phyloP scores from a whole-genome alignment of 345 rosid species.

The Hibiscus trionum region DNA sequence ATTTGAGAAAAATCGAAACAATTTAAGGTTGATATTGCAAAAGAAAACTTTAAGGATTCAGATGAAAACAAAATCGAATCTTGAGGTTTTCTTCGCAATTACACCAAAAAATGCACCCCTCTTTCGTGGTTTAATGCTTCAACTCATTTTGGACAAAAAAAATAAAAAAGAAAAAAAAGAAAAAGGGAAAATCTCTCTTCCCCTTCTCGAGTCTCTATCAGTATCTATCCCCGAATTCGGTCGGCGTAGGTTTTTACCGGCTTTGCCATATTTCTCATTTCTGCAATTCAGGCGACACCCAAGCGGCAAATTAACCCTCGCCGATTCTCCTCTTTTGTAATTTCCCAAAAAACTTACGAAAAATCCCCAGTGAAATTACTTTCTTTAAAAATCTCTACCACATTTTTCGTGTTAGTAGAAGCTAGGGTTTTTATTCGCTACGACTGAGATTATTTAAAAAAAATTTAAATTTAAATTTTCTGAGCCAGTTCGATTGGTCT shows the following conservation, averaged over 20 bases:
- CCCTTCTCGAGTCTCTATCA: neutral
- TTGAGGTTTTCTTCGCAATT: too few species aligned
- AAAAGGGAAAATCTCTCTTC: neutral
- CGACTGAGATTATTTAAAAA: neutral
- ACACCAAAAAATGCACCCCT: too few species aligned
- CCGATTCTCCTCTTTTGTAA: neutral
- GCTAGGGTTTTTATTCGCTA: slow-evolving; percentile 14
- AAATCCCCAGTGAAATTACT: neutral
- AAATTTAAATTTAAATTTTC: neutral
- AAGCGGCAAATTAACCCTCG: neutral
- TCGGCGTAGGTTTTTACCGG: slow-evolving; percentile 11
- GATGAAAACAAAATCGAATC: too few species aligned
- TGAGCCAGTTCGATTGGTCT: slow-evolving; percentile 13
- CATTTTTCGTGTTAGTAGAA: neutral
- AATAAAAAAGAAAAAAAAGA: neutral
- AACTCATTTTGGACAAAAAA: too few species aligned
- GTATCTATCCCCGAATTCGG: slow-evolving; percentile 5
- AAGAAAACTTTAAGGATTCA: too few species aligned
- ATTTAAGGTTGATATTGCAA: too few species aligned
- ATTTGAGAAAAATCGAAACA: too few species aligned
- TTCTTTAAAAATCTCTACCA: neutral
- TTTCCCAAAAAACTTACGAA: neutral
- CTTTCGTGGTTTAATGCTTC: too few species aligned
- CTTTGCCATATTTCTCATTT: neutral
- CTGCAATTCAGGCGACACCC: slow-evolving; percentile 18